Evolutionary conservation across 176 grass and related monocot genomes (phyloP).

Genomic region (Aegilops bicornis): DNA sequence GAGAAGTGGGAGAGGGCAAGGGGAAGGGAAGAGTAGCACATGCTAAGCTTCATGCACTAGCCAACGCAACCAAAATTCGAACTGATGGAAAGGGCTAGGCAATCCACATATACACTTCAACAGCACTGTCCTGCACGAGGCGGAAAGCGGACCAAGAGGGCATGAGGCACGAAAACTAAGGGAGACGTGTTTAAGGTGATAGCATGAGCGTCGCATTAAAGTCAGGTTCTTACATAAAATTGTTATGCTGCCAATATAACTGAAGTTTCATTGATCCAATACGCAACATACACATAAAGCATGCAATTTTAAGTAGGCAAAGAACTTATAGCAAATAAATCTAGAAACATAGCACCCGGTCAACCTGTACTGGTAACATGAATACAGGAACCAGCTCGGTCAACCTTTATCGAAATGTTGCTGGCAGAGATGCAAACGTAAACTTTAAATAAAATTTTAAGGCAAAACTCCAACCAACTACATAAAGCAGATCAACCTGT

Average conservation of each 20-base stretch:
- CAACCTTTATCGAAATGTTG: background rate
- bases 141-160: background rate
- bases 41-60: too few species aligned
- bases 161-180: background rate
- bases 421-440: background rate
- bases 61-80: too few species aligned
- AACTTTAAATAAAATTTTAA: background rate
- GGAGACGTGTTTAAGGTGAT: too few species aligned
- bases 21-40: too few species aligned
- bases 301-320: conserved; percentile 11
- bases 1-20: background rate
- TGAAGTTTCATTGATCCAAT: background rate
- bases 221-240: too few species aligned
- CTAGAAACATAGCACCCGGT: too few species aligned
- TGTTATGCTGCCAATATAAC: background rate
- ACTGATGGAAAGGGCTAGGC: too few species aligned
- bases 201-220: too few species aligned
- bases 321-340: background rate
- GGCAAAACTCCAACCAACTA: background rate
- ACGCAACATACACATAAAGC: background rate
- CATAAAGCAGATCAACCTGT: background rate
- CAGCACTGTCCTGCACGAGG: background rate
- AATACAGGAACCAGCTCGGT: background rate
- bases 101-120: too few species aligned
- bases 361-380: background rate